A percentile compares a stretch with the other conserved stretches of the same genome.
Conservation (phyloP, 2,329 filamentous ascomycete species). For the Beauveria sp. region DNA sequence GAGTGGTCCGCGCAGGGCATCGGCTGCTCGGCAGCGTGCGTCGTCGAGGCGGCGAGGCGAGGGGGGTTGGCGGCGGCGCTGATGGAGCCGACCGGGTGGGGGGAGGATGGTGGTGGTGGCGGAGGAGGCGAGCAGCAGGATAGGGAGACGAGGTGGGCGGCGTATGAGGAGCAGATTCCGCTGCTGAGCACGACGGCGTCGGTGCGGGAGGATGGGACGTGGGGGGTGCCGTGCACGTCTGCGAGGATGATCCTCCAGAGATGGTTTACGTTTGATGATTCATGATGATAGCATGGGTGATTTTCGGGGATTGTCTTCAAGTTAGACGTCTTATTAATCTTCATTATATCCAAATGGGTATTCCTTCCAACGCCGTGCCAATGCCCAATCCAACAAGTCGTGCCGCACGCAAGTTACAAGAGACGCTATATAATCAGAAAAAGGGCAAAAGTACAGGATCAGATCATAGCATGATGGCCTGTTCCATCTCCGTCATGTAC, state of each 20-base stretch:
- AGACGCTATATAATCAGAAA: background rate
- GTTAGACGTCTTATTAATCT: background rate
- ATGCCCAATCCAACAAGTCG: background rate
- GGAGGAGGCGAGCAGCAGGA: background rate
- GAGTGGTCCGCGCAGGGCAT: slow-evolving; percentile 73
- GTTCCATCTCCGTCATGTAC: slow-evolving; percentile 99
- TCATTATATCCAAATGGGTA: slow-evolving; percentile 1
- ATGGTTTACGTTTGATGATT: slow-evolving; percentile 47
- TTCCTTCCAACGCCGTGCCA: slow-evolving; percentile 1
- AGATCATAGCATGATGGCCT: slow-evolving; percentile 49
- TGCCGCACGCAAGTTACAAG: background rate
- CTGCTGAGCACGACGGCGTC: slow-evolving; percentile 49
- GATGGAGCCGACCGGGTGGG: slow-evolving; percentile 33
- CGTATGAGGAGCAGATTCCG: slow-evolving; percentile 46
- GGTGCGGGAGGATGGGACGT: slow-evolving; percentile 43
- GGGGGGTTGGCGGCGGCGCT: slow-evolving; percentile 37
- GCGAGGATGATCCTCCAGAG: slow-evolving; percentile 50
- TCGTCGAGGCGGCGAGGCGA: slow-evolving; percentile 53
- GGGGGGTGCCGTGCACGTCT: slow-evolving; percentile 51
- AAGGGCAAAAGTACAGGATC: background rate
- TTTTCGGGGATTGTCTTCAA: too few species aligned
- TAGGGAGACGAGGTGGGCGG: background rate
- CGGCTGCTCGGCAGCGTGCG: slow-evolving; percentile 49
- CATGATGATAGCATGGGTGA: background rate
- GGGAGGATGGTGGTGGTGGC: slow-evolving; percentile 18